These are phyloP conservation scores for Trichosanthes cucumerina DNA, from an alignment of 306 rosid genomes.

Conservation along the genomic window DNA sequence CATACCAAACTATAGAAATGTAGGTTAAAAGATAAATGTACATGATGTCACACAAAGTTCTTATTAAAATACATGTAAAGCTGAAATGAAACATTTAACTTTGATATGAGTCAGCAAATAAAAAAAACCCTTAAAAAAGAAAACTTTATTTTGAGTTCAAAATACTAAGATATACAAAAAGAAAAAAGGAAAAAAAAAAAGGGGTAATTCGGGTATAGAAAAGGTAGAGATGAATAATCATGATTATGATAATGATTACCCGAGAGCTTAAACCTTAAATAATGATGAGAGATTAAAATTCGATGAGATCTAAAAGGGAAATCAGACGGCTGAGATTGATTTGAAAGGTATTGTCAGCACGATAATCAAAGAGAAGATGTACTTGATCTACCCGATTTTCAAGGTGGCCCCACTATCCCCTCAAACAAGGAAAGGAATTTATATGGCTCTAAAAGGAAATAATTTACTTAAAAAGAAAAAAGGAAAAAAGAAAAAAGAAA, in stretches of 20 bases:
- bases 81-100: no score
- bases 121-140: no score
- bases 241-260: neutral
- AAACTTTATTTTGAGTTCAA: no score
- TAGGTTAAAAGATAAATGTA: neutral
- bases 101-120: no score
- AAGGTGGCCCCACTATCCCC: slow-evolving; percentile 5
- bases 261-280: neutral
- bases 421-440: slow-evolving; percentile 2
- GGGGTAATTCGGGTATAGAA: neutral
- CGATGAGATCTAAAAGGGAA: neutral
- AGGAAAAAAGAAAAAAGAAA: neutral
- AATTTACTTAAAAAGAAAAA: neutral
- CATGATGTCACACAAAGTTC: neutral
- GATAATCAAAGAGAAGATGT: neutral
- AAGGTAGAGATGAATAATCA: neutral
- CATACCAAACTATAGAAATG: neutral
- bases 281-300: neutral
- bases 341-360: neutral
- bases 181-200: no score
- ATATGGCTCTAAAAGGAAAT: neutral
- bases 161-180: no score
- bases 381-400: neutral
- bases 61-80: no score
- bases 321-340: neutral